A percentile compares a stretch with the other conserved stretches of the same genome.
phyloP scores from a whole-genome alignment of 1,284 basidiomycete genomes.

The Rugosomyces carneus region DNA sequence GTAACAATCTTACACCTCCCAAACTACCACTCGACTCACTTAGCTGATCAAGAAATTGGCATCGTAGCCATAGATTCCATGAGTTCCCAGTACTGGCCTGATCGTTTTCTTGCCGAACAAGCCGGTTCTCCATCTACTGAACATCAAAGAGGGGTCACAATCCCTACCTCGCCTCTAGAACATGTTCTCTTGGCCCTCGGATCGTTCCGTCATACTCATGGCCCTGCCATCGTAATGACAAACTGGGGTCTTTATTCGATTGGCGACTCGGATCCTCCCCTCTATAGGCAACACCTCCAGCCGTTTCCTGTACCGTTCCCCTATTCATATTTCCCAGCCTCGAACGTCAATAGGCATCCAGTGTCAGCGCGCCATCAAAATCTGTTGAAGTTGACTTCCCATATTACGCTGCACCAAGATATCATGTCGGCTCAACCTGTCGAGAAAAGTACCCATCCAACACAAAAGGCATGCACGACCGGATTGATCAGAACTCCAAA shows the following conservation, averaged over 20 bases:
- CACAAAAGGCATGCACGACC: not conserved
- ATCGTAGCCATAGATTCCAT: slow-evolving; percentile 69
- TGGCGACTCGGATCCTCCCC: slow-evolving; percentile 16
- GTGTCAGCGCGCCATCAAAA: not conserved
- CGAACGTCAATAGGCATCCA: not conserved
- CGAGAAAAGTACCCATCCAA: not conserved
- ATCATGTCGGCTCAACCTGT: not conserved
- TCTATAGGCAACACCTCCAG: slow-evolving; percentile 49
- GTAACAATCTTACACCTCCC: slow-evolving; percentile 57
- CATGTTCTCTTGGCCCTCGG: slow-evolving; percentile 46
- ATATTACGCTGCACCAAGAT: slow-evolving; percentile 12
- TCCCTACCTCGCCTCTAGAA: slow-evolving; percentile 30
- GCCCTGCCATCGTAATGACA: slow-evolving; percentile 50
- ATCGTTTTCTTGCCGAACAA: slow-evolving; percentile 61
- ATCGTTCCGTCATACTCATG: slow-evolving; percentile 43
- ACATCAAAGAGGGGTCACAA: not conserved
- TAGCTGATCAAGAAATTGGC: slow-evolving; percentile 49
- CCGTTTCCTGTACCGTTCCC: slow-evolving; percentile 33
- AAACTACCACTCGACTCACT: slow-evolving; percentile 41
- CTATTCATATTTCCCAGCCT: not conserved
- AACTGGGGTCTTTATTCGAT: slow-evolving; percentile 55
- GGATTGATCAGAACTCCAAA: slow-evolving; percentile 8
- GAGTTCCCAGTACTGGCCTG: slow-evolving; percentile 71
- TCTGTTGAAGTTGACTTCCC: slow-evolving; percentile 11
- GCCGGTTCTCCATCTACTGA: slow-evolving; percentile 25